A percentile compares a stretch with the other conserved stretches of the same genome.
Evolutionary conservation across 208 protist species (phyloP).

Genomic region (Leishmania tarentolae): DNA sequence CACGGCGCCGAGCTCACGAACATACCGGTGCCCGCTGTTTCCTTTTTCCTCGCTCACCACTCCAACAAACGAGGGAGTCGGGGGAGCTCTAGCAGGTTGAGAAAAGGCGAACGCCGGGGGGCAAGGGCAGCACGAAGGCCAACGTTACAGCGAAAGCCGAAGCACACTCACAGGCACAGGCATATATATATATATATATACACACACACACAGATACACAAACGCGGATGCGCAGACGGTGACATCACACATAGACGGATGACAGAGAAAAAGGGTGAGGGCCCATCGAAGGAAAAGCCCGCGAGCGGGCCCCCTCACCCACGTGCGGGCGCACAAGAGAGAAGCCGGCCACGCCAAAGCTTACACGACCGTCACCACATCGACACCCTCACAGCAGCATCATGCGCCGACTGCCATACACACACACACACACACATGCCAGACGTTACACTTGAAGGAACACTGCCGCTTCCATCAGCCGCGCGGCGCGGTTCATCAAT

Average conservation of each 20-base stretch:
- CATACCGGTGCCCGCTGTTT: background rate
- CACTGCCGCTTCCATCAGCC: slow-evolving; percentile 44
- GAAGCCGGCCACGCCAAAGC: too few species aligned
- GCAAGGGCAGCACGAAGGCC: too few species aligned
- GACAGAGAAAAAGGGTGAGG: background rate
- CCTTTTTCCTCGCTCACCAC: background rate
- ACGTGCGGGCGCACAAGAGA: too few species aligned
- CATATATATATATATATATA: too few species aligned
- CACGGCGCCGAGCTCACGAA: too few species aligned
- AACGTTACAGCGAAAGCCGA: too few species aligned
- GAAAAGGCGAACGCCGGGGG: too few species aligned
- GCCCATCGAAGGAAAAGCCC: background rate
- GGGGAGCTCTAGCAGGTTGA: too few species aligned
- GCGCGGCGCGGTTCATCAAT: slow-evolving; percentile 24
- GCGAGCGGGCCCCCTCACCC: too few species aligned
- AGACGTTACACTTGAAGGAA: slow-evolving; percentile 45
- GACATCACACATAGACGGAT: background rate
- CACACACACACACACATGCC: background rate
- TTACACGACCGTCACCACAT: background rate
- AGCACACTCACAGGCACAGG: background rate
- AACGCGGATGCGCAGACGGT: background rate
- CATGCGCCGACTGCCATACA: background rate
- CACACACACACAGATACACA: too few species aligned
- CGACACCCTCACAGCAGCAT: background rate
- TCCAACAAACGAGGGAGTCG: too few species aligned